Conservation (phyloP, 345 rosid species). For the Lepidium sativum region DNA sequence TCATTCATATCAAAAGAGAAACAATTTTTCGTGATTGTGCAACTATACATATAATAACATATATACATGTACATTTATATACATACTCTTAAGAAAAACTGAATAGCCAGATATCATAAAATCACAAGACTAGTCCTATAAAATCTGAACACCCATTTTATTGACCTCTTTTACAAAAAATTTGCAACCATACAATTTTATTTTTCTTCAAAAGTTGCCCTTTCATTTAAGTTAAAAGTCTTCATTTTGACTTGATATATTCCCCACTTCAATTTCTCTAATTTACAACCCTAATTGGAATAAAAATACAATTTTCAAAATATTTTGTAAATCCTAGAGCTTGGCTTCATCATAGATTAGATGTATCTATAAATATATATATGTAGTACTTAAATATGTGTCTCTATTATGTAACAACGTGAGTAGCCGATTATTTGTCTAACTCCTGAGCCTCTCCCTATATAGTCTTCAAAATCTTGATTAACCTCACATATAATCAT, state of each 20-base stretch:
- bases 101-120: conserved; percentile 5
- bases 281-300: background rate
- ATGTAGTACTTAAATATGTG: background rate
- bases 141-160: background rate
- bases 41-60: too few species aligned
- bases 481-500: conserved; percentile 18
- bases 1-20: too few species aligned
- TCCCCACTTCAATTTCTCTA: background rate
- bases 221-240: conserved; percentile 17
- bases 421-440: conserved; percentile 26
- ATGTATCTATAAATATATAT: background rate
- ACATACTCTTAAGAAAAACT: background rate
- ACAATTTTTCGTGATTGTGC: too few species aligned
- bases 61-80: background rate
- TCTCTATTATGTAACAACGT: conserved; percentile 29
- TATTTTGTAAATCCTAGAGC: background rate
- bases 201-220: background rate
- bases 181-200: conserved; percentile 13
- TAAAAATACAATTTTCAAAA: background rate
- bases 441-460: background rate
- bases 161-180: conserved; percentile 1
- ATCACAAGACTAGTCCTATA: background rate
- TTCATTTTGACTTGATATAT: conserved; percentile 20
- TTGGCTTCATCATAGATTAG: conserved; percentile 14
- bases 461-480: conserved; percentile 3